Percentiles rank a stretch among this genome's conserved stretches.
Conservation (phyloP, 345 rosid species). For the Sapria himalayana region DNA sequence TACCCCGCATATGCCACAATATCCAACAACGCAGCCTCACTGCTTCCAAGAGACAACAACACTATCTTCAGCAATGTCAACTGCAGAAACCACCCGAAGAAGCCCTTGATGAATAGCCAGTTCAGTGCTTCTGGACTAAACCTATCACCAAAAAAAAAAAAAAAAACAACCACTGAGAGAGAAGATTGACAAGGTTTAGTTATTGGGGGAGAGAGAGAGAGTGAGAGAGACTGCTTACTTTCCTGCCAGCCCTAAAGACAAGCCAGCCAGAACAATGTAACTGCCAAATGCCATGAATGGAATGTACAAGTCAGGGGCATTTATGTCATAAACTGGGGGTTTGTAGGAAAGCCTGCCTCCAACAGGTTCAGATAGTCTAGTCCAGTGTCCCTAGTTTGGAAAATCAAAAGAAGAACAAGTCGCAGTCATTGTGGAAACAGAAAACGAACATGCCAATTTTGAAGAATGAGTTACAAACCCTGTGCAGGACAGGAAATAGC, state of each 20-base stretch:
- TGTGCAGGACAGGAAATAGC: constrained; percentile 73
- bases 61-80: constrained; percentile 63
- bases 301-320: constrained; percentile 87
- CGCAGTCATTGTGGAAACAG: neutral
- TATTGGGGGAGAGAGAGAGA: neutral
- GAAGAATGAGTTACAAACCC: constrained; percentile 26
- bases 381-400: constrained; percentile 68
- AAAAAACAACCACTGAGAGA: neutral
- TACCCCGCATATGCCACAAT: constrained; percentile 81
- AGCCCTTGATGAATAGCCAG: constrained; percentile 80
- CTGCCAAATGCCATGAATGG: constrained; percentile 94
- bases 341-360: constrained; percentile 96
- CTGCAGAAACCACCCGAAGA: constrained; percentile 78
- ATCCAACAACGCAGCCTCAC: constrained; percentile 83
- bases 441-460: neutral
- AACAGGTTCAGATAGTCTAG: constrained; percentile 81
- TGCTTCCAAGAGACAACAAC: constrained; percentile 62
- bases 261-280: constrained; percentile 74
- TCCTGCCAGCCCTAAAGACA: constrained; percentile 61
- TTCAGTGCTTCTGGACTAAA: constrained; percentile 78
- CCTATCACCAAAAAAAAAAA: constrained; percentile 22
- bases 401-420: constrained; percentile 5
- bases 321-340: constrained; percentile 77
- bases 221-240: constrained; percentile 60
- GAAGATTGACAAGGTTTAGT: neutral